Evolutionary conservation across 108 stramenopile species (phyloP), one percentile per base, ranked within the genome.

Genomic region (Chaetoceros muelleri): DNA sequence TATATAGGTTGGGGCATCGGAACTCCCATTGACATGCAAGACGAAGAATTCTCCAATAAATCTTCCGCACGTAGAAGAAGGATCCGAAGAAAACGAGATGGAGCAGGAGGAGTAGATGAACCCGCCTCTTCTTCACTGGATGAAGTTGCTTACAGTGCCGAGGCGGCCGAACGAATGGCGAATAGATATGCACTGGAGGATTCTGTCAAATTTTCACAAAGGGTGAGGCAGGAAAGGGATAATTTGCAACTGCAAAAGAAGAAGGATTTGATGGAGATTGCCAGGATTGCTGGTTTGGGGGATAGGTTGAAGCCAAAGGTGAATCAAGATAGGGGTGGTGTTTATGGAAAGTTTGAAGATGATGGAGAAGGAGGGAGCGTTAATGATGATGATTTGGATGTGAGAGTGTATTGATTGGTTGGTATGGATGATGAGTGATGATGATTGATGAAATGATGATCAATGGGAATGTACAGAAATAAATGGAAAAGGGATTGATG

Each of bases 381-480:
- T 27, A 22, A 31, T 56, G 55, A 28, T 27, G 29, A 30, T 40
- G 30, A 30, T 56, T 2, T 28, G 23, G 34, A 56, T 40, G 5
- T 56, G 28, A 22, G 31, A 19, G 34, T 24, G 44, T 24, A 24
- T 44, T 25, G 3, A 40, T 8, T 0, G 7, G 17, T 3, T 26
- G 24, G 53, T 10, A 53, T 25, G 20, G 53, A 28, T 27, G 2
- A 28, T 19, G 21, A 29, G 54, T 55, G 13, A 24, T 19, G 10
- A 22, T 8, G 34, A 55, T 29, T 23, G 28, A 22, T 54, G n/a
- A n/a, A n/a, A n/a, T n/a, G n/a, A n/a, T n/a, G n/a, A n/a, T n/a
- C n/a, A n/a, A n/a, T n/a, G n/a, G n/a, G n/a, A n/a, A n/a, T n/a
- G n/a, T n/a, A n/a, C n/a, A n/a, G n/a, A n/a, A n/a, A n/a, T n/a